A percentile compares a stretch with the other conserved stretches of the same genome.
Conservation (phyloP, 805 yeast species). For the Metschnikowia cubensis region DNA sequence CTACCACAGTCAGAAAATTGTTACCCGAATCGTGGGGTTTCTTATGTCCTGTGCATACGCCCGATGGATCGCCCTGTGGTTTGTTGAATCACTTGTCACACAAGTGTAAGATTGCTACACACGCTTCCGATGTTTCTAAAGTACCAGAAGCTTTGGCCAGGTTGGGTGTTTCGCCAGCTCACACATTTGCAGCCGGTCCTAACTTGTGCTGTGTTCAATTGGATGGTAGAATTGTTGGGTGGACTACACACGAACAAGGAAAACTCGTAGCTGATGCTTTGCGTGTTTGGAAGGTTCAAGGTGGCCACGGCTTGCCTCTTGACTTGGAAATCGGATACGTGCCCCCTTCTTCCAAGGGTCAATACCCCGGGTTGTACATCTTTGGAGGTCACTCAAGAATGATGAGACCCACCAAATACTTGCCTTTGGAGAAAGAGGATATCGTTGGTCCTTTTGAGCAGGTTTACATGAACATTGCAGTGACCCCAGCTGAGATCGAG, state of each 20-base stretch:
- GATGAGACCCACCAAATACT: constrained; percentile 92
- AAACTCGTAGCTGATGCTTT: constrained; percentile 81
- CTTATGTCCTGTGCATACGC: constrained; percentile 98
- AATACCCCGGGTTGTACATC: constrained; percentile 90
- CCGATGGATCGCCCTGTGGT: constrained; percentile 99
- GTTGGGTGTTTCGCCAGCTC: constrained; percentile 79
- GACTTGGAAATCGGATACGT: constrained; percentile 92
- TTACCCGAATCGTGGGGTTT: constrained; percentile 99
- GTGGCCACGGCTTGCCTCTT: constrained; percentile 69
- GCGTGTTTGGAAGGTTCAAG: constrained; percentile 89
- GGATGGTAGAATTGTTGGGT: constrained; percentile 89
- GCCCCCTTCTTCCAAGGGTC: constrained; percentile 94
- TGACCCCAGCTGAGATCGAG: constrained; percentile 86
- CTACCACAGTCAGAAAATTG: constrained; percentile 93
- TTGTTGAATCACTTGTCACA: constrained; percentile 93
- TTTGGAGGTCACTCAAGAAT: constrained; percentile 92
- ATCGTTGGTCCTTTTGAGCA: constrained; percentile 97
- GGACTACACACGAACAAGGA: constrained; percentile 91
- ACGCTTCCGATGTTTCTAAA: constrained; percentile 64
- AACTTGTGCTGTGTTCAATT: constrained; percentile 84
- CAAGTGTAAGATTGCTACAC: constrained; percentile 84
- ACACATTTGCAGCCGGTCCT: constrained; percentile 84
- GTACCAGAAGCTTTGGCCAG: constrained; percentile 63
- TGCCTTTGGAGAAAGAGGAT: constrained; percentile 80
- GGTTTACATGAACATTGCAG: constrained; percentile 94